Base-by-base conservation (phyloP, 208 protist genomes). In the Phytomonas serpens region DNA sequence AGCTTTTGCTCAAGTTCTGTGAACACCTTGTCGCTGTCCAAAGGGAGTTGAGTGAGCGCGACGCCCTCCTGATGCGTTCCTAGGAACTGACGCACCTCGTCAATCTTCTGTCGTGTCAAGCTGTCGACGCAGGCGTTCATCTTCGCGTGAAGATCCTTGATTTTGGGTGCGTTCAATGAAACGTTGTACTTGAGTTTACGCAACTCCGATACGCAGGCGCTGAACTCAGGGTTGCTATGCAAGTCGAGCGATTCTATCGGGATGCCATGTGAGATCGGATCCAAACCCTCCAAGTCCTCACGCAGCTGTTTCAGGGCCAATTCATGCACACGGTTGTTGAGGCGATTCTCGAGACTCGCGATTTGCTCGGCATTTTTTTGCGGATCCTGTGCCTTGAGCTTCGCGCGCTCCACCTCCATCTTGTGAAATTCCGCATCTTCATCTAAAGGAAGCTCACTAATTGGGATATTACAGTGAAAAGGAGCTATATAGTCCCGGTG, bases 401-500 rank as follows among this genome's bases (percentile, higher is more conserved):
- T 86, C 31, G 79, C 84, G 11, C 90, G 87, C 80, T 89, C 84
- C 65, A 81, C 76, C 78, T 95, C 90, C 75, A 89, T 66, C 57
- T 80, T 76, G 63, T 85, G 75, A 68, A 92, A 92, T 42, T 78
- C 67, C 1, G 75, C 71, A 61, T 93, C 87, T 3, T 37, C 76
- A 68, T 92, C 88, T n/a, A 94, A 76, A 9, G 86, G 83, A 34
- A 95, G 73, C 57, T 89, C 72, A 27, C 71, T 68, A 38, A 95
- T 73, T n/a, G 80, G 75, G 29, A 92, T 79, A 61, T 85, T 85
- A 47, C 89, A 77, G n/a, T 86, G 89, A 57, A 86, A 67, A 27
- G 76, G 75, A 42, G 84, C 79, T 27, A 94, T 81, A 81, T 89
- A 94, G 61, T 64, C 78, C 57, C 89, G 85, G 69, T 90, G 84